Conservation (phyloP, 768 basidiomycete species). For the Pilatotrama ljubarskyi region DNA sequence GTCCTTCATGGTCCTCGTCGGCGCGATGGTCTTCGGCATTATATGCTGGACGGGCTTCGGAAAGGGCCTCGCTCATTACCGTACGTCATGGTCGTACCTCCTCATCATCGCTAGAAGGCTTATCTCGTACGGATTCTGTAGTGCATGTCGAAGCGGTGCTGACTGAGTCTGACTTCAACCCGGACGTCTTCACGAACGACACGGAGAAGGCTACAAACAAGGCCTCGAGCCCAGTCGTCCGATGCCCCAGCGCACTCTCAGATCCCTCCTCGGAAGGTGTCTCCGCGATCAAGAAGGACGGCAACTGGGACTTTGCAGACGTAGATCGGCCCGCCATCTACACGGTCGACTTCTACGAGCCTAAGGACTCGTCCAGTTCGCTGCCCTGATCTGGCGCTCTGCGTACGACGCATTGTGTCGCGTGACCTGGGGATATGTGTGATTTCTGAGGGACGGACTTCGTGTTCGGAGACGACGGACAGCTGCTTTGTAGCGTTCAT, state of each 20-base stretch:
- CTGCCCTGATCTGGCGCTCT: background rate
- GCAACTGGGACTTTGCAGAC: slow-evolving; percentile 27
- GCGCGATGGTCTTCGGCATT: slow-evolving; percentile 46
- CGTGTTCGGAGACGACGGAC: background rate
- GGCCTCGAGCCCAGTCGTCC: background rate
- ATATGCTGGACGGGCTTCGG: slow-evolving; percentile 55
- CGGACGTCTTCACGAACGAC: slow-evolving; percentile 28
- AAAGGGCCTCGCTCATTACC: slow-evolving; percentile 54
- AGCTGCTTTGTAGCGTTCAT: background rate
- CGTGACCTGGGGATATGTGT: background rate
- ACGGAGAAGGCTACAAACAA: slow-evolving; percentile 6
- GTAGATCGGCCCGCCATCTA: slow-evolving; percentile 24
- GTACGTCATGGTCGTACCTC: slow-evolving; percentile 37
- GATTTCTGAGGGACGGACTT: background rate
- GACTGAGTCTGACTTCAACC: slow-evolving; percentile 29
- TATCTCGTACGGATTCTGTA: background rate
- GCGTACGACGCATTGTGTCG: background rate
- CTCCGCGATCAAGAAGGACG: slow-evolving; percentile 21
- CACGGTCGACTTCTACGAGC: slow-evolving; percentile 20
- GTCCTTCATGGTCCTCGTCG: slow-evolving; percentile 39
- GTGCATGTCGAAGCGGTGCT: slow-evolving; percentile 26
- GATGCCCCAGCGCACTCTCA: slow-evolving; percentile 15
- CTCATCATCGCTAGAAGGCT: background rate
- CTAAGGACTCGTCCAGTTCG: background rate
- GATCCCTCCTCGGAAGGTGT: slow-evolving; percentile 7